Evolutionary conservation across 768 basidiomycete genomes (phyloP), one percentile per base, ranked within the genome.

Genomic region (Leccinum broughii): DNA sequence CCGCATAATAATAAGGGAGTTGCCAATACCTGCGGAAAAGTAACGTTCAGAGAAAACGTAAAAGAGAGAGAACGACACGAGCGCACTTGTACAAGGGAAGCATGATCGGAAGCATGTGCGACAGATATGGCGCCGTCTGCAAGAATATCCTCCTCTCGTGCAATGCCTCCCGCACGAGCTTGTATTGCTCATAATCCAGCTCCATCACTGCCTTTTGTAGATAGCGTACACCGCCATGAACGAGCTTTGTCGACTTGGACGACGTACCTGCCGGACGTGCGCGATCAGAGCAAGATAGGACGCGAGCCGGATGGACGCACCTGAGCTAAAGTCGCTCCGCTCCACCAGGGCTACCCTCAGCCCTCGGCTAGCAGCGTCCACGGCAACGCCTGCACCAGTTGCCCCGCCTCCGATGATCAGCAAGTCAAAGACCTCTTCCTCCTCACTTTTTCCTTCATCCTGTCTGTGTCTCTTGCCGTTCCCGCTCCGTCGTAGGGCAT

Each of bases 221-320:
- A 75, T 99, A 99, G 1, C 96, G 86, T 3, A 98, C 96, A 41
- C 96, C 96, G 15, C 96, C 96, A 76, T 99, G 97, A 1, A 99
- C 96, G 55, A 99, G 88, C 73, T 99, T 98, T 1, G 97, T 98
- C 8, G 93, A 95, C 71, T 98, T 98, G 6, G 93, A 96, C 0
- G 93, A 96, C 0, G 96, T 97, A 17, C 95, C 93, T 93, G 35
- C 24, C 15, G n/a, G 13, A 26, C 8, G 30, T 37, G 28, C 3
- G 35, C 10, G 35, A 54, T 54, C 34, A 54, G 20, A 7, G 1
- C 34, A 3, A n/a, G 20, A 35, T 7, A 17, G 3, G 15, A 48
- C 52, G 6, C 44, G 20, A 46, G 5, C 20, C 4, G 20, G 44
- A 46, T 46, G 26, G 3, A 73, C 82, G 62, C 61, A 92, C 93